Evolutionary conservation across 768 basidiomycete genomes (phyloP).

Genomic region (Lactarius akahatsu): DNA sequence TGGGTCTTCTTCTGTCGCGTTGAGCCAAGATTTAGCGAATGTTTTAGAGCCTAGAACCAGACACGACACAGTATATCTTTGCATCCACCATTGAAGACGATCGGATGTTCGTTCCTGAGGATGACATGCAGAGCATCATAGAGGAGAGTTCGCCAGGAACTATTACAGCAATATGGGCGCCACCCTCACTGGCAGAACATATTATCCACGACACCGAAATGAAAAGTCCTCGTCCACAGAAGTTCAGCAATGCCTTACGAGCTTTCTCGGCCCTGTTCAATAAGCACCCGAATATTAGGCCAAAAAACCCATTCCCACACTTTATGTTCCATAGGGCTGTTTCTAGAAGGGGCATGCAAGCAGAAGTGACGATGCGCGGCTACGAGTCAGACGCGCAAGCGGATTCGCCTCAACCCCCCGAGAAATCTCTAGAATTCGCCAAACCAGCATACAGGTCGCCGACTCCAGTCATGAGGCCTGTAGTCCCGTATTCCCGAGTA

Average conservation of each 20-base stretch:
- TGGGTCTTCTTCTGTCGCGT: not conserved
- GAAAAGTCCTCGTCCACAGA: not conserved
- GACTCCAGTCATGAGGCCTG: not conserved
- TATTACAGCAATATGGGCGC: not conserved
- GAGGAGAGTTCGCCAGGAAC: not conserved
- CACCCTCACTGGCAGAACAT: not conserved
- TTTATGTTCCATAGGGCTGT: not conserved
- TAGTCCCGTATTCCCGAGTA: not conserved
- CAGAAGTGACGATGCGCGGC: not conserved
- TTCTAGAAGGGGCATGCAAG: not conserved
- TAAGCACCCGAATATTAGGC: not conserved
- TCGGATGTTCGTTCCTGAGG: slow-evolving; percentile 4
- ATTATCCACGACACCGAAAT: not conserved
- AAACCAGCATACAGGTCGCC: not conserved
- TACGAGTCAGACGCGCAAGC: not conserved
- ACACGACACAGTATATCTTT: not conserved
- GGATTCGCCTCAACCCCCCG: not conserved
- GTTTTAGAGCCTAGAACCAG: not conserved
- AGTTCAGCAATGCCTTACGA: no score
- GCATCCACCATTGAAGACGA: not conserved
- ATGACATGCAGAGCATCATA: not conserved
- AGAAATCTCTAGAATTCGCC: not conserved
- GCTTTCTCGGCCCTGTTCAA: not conserved
- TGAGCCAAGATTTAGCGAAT: not conserved
- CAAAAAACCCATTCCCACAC: not conserved